A percentile compares a stretch with the other conserved stretches of the same genome.
phyloP scores from a whole-genome alignment of 2,329 filamentous ascomycete genomes.

The Mycosphaerella sp. region DNA sequence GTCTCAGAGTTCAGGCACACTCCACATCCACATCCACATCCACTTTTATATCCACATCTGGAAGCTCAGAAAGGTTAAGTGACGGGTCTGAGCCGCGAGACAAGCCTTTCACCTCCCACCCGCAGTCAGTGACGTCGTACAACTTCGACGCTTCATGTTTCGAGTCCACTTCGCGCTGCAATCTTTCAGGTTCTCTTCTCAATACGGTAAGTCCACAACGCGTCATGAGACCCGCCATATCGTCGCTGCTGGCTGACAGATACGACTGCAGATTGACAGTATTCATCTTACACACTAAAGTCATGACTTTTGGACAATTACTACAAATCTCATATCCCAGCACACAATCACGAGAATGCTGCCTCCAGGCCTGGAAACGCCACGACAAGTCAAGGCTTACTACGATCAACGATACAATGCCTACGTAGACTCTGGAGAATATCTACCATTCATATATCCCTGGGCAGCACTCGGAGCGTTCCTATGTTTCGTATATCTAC shows the following conservation, averaged over 20 bases:
- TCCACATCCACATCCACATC: too few species aligned
- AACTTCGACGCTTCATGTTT: neutral
- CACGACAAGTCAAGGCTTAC: constrained; percentile 28
- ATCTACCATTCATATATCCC: constrained; percentile 42
- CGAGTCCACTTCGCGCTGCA: neutral
- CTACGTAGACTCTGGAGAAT: constrained; percentile 37
- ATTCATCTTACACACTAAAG: neutral
- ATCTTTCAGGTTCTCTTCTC: neutral
- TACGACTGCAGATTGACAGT: neutral
- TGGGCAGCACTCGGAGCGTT: constrained; percentile 37
- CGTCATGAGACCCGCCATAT: neutral
- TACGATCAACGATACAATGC: constrained; percentile 39
- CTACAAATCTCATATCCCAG: neutral
- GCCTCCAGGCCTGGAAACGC: constrained; percentile 26
- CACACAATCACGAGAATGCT: constrained; percentile 21
- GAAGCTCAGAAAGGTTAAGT: too few species aligned
- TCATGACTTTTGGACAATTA: neutral
- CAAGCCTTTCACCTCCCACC: neutral
- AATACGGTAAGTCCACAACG: neutral
- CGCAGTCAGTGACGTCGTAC: neutral
- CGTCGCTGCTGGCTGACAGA: too few species aligned
- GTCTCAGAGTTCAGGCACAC: neutral
- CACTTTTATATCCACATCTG: too few species aligned
- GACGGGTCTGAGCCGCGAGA: too few species aligned
- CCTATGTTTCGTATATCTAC: constrained; percentile 45